Percentiles rank a stretch among this genome's conserved stretches.
Evolutionary conservation across 768 basidiomycete species (phyloP).

Genomic region (Suillus lakei): DNA sequence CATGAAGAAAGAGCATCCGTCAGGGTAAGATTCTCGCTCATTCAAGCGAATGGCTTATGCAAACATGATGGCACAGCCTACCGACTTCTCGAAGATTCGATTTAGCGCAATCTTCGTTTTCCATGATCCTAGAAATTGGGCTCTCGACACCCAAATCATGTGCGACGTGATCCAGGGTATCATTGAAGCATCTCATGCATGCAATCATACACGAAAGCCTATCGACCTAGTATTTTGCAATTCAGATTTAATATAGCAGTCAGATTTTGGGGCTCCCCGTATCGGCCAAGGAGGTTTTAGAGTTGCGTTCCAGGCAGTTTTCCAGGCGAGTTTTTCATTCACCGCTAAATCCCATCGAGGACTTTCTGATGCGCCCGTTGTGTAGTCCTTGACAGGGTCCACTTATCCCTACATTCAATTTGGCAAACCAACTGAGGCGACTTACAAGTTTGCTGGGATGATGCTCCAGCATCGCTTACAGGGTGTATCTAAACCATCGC

Average conservation of each 20-base stretch:
- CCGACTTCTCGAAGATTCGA: slow-evolving; percentile 73
- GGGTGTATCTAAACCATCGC: slow-evolving; percentile 37
- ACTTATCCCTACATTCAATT: slow-evolving; percentile 76
- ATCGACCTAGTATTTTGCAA: slow-evolving; percentile 87
- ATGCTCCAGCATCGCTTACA: slow-evolving; percentile 57
- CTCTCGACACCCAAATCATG: slow-evolving; percentile 75
- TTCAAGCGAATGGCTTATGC: slow-evolving; percentile 15
- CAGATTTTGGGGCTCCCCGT: slow-evolving; percentile 76
- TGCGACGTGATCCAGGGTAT: slow-evolving; percentile 77
- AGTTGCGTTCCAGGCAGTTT: slow-evolving; percentile 78
- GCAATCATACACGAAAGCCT: slow-evolving; percentile 39
- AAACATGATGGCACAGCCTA: slow-evolving; percentile 42
- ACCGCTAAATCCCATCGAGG: slow-evolving; percentile 9
- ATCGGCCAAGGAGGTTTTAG: slow-evolving; percentile 93
- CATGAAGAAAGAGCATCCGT: slow-evolving; percentile 58
- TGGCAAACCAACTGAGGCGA: slow-evolving; percentile 86
- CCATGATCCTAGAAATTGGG: slow-evolving; percentile 92
- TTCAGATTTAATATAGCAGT: slow-evolving; percentile 88
- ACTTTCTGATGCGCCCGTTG: slow-evolving; percentile 13
- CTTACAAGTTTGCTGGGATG: slow-evolving; percentile 80
- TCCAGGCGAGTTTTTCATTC: slow-evolving; percentile 44
- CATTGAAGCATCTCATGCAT: slow-evolving; percentile 58
- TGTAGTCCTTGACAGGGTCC: slow-evolving; percentile 72
- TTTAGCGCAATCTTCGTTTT: slow-evolving; percentile 85
- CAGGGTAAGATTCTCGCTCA: slow-evolving; percentile 48